Evolutionary conservation across 78 protist genomes (phyloP).

Genomic region (Polysphondylium violaceum): DNA sequence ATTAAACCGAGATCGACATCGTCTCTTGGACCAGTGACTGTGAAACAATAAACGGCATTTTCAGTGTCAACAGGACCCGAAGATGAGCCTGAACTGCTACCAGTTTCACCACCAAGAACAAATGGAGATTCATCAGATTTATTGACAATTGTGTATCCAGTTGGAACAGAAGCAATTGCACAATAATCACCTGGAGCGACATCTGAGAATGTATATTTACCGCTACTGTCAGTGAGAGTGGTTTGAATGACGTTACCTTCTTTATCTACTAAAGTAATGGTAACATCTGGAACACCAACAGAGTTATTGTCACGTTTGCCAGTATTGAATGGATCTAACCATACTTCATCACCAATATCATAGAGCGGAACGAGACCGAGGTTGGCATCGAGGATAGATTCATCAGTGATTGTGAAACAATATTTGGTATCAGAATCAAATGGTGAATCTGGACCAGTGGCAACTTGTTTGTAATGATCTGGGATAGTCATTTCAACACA

Average conservation of each 20-base stretch:
- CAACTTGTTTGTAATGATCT: constrained; percentile 2
- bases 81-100: not conserved
- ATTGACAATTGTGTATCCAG: not conserved
- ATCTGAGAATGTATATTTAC: constrained; percentile 10
- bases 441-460: not conserved
- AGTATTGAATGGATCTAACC: not conserved
- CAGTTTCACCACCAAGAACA: not conserved
- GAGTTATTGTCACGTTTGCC: not conserved
- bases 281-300: not conserved
- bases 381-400: not conserved
- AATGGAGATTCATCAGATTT: constrained; percentile 1
- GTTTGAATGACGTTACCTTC: not conserved
- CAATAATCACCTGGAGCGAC: constrained; percentile 40
- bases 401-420: not conserved
- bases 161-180: not conserved
- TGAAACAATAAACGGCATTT: not conserved
- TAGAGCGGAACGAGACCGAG: not conserved
- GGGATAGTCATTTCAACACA: constrained; percentile 25
- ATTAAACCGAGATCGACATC: not conserved
- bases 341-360: not conserved
- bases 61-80: not conserved
- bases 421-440: not conserved
- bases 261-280: not conserved
- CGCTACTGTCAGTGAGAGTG: not conserved
- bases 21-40: not conserved